Base-by-base conservation (phyloP, 805 yeast genomes). In the Cyberlindnera meyerae region DNA sequence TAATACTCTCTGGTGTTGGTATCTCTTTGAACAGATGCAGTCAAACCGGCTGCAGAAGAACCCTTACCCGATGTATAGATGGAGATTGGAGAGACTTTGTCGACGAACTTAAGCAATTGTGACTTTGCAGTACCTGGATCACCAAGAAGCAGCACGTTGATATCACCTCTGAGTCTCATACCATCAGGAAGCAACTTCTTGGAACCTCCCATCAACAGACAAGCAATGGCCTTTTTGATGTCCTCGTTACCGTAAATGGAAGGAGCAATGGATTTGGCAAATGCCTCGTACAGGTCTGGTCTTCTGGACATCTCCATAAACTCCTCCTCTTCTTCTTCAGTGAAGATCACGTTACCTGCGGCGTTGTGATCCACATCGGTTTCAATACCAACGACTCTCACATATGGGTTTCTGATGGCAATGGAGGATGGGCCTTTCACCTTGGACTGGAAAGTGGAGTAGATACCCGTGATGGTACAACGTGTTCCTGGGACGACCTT, bases 101-200 rank as follows among this genome's bases (percentile, higher is more conserved):
- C 97, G 14, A 88, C 97, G 49, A 90, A 93, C 60, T 93, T 93
- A 54, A 93, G 71, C 44, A 93, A 65, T 66, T 93, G 99, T 9
- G 98, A 93, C 60, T 93, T 93, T 34, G 98, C 97, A 15, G 98
- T 93, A 67, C 98, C 98, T 17, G 99, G 99, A 56, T 93, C 99
- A 63, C 99, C 99, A 25, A 94, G 69, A 33, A 93, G 61, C 34
- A 93, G 69, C 9, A 93, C 96, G 56, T 93, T 93, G 53, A 93
- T 86, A 59, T 93, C 99, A 50, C 99, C 99, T 69, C 99, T 79
- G 39, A 93, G 72, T 54, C 96, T 71, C 90, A 89, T 85, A 12
- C 96, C 95, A 63, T 93, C 99, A 0, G 97, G 97, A 39, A 93
- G 65, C 4, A 88, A 54, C 53, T 90, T 89, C 54, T 88, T 84